Conservation (phyloP, 495 filamentous ascomycete species). For the Platismatia glauca region DNA sequence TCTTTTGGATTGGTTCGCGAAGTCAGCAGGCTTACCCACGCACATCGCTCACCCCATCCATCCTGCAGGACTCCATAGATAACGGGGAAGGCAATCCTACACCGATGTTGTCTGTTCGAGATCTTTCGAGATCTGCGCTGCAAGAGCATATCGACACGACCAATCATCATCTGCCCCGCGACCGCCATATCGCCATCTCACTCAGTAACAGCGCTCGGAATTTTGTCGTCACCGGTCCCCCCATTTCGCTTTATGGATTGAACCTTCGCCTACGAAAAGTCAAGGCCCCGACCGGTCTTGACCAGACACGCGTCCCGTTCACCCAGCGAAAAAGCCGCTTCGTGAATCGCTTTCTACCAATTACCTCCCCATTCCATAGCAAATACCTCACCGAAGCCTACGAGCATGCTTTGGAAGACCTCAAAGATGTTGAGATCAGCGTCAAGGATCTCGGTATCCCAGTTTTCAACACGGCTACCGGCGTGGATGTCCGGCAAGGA, state of each 20-base stretch:
- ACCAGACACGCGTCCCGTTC: conserved; percentile 90
- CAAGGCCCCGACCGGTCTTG: conserved; percentile 90
- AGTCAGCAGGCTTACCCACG: conserved; percentile 95
- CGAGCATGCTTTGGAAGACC: conserved; percentile 70
- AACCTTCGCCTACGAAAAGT: conserved; percentile 91
- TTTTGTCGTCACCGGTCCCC: conserved; percentile 92
- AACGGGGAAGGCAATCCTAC: conserved; percentile 90
- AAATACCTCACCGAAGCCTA: conserved; percentile 76
- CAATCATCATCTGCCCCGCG: conserved; percentile 86
- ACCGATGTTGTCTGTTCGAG: conserved; percentile 95
- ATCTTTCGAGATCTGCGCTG: conserved; percentile 72
- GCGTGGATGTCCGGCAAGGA: conserved; percentile 64
- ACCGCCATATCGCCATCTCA: conserved; percentile 89
- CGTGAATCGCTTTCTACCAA: conserved; percentile 92
- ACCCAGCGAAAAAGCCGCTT: conserved; percentile 94
- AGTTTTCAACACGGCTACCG: conserved; percentile 80
- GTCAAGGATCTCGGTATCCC: conserved; percentile 63
- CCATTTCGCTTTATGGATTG: conserved; percentile 88
- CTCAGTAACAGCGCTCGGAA: conserved; percentile 94
- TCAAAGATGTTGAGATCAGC: conserved; percentile 68
- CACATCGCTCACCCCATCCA: conserved; percentile 83
- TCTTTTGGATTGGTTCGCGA: conserved; percentile 99
- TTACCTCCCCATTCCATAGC: conserved; percentile 97
- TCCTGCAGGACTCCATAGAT: conserved; percentile 89
- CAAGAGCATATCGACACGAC: conserved; percentile 93